These are phyloP conservation scores for Pseudopediastrum boryanum DNA, from an alignment of 139 green algal species.

Conservation along the genomic window DNA sequence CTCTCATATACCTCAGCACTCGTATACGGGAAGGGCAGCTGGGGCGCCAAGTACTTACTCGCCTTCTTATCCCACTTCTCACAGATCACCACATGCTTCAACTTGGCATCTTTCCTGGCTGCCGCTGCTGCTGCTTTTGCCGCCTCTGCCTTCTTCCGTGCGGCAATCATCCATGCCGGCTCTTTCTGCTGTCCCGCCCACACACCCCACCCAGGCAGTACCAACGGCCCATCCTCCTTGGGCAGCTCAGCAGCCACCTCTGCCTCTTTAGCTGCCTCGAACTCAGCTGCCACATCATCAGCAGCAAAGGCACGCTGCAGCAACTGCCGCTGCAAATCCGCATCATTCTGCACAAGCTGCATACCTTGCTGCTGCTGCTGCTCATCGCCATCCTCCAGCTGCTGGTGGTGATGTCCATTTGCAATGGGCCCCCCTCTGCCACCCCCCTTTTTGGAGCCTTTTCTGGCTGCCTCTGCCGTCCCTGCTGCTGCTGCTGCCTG, in stretches of 20 bases:
- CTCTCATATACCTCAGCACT: constrained; percentile 54
- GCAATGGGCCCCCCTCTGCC: constrained; percentile 30
- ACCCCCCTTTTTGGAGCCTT: not conserved
- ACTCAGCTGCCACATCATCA: constrained; percentile 93
- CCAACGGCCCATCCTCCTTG: constrained; percentile 56
- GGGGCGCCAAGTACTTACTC: constrained; percentile 66
- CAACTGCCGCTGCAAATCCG: constrained; percentile 16
- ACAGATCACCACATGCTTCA: constrained; percentile 84
- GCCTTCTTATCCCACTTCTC: constrained; percentile 92
- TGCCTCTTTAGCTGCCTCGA: constrained; percentile 82
- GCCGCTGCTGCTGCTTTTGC: constrained; percentile 58
- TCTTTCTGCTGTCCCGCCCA: constrained; percentile 83
- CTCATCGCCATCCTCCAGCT: not conserved
- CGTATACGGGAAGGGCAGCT: constrained; percentile 78
- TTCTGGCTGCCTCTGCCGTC: not conserved
- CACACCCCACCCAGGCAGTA: constrained; percentile 91
- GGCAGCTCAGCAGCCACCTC: constrained; percentile 89
- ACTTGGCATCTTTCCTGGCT: constrained; percentile 75
- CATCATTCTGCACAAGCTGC: constrained; percentile 19
- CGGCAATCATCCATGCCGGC: constrained; percentile 74
- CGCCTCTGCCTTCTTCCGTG: constrained; percentile 64
- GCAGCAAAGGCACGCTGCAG: constrained; percentile 76
- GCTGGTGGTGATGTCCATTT: not conserved
- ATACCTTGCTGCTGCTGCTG: constrained; percentile 13
- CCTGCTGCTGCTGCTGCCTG: constrained; percentile 12